Percentiles rank a stretch among this genome's conserved stretches.
Conservation (phyloP, 495 filamentous ascomycete genomes). For the Trichoderma reesei region DNA sequence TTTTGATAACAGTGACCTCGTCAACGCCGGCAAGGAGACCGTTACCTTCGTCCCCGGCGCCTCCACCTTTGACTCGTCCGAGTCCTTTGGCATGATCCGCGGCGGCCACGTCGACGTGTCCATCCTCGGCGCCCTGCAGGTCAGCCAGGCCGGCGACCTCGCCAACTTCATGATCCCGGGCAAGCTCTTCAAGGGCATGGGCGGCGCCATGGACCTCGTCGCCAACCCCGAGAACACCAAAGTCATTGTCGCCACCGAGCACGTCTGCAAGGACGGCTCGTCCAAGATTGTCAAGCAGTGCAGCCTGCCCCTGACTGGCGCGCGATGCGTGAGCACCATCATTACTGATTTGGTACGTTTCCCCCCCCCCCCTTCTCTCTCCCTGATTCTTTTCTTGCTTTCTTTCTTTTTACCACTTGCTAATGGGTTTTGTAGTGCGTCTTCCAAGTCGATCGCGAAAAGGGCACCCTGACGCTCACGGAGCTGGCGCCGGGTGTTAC, state of each 20-base stretch:
- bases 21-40: constrained; percentile 56
- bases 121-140: constrained; percentile 52
- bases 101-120: constrained; percentile 51
- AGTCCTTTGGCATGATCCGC: constrained; percentile 54
- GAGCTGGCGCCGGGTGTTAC: constrained; percentile 46
- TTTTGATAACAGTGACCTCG: constrained; percentile 32
- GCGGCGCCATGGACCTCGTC: constrained; percentile 54
- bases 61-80: constrained; percentile 46
- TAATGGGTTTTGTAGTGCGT: constrained; percentile 37
- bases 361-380: background rate
- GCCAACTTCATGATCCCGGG: constrained; percentile 59
- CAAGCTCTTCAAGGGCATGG: constrained; percentile 55
- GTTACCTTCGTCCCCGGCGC: constrained; percentile 49
- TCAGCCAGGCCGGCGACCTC: constrained; percentile 46
- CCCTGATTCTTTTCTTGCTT: background rate
- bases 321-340: constrained; percentile 42
- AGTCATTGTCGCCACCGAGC: constrained; percentile 53
- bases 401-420: constrained; percentile 9
- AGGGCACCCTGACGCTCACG: constrained; percentile 41
- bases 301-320: constrained; percentile 47
- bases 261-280: constrained; percentile 49
- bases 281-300: constrained; percentile 50
- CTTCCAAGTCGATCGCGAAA: constrained; percentile 45
- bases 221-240: constrained; percentile 50
- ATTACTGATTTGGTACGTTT: constrained; percentile 46